phyloP scores from a whole-genome alignment of 2,329 filamentous ascomycete species.

The Aspergillus clavatus region DNA sequence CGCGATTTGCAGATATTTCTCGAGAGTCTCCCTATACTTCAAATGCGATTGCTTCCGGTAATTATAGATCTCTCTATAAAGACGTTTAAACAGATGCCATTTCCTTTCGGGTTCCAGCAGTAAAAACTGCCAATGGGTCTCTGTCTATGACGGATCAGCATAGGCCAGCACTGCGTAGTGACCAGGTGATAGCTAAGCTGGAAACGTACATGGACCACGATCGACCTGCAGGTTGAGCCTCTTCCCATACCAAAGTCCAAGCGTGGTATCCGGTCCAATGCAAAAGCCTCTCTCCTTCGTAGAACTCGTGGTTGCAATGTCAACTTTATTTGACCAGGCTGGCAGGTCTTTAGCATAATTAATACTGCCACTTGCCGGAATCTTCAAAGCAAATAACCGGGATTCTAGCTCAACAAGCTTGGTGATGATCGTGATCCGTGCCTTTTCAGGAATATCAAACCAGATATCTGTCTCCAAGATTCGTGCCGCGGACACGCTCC shows the following conservation, averaged over 20 bases:
- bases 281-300: neutral
- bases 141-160: neutral
- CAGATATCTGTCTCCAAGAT: constrained; percentile 30
- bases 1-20: neutral
- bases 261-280: constrained; percentile 4
- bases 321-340: neutral
- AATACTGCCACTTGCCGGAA: constrained; percentile 18
- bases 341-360: constrained; percentile 14
- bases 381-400: constrained; percentile 9
- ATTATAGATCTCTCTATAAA: neutral
- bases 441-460: constrained; percentile 20
- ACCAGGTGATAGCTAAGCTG: too few species aligned
- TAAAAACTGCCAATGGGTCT: constrained; percentile 15
- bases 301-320: neutral
- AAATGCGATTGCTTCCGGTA: neutral
- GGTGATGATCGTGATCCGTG: constrained; percentile 10
- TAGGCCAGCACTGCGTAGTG: too few species aligned
- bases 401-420: constrained; percentile 19
- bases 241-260: constrained; percentile 1
- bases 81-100: constrained; percentile 15
- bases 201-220: constrained; percentile 3
- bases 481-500: constrained; percentile 28
- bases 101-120: constrained; percentile 17
- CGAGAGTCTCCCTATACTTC: neutral
- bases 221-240: constrained; percentile 1